Percentiles rank a stretch among this genome's conserved stretches.
Conservation (phyloP, 768 basidiomycete genomes). For the Hemileccinum impolitum region DNA sequence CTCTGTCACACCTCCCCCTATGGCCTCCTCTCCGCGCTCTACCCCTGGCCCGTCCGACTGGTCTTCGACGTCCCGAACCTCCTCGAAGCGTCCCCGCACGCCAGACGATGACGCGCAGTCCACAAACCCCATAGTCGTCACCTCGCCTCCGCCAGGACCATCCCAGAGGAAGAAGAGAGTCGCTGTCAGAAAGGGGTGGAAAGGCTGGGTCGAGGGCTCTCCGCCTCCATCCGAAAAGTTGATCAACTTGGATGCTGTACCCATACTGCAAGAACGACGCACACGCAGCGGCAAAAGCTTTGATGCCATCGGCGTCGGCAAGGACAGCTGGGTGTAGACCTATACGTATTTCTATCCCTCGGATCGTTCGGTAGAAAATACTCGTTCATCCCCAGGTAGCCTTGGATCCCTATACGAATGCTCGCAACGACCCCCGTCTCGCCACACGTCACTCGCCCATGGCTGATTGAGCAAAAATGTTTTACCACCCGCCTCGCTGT, state of each 20-base stretch:
- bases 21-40: conserved; percentile 60
- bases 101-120: conserved; percentile 59
- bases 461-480: conserved; percentile 11
- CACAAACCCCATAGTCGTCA: conserved; percentile 20
- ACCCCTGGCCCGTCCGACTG: conserved; percentile 77
- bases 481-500: conserved; percentile 11
- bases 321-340: conserved; percentile 69
- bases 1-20: conserved; percentile 73
- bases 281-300: conserved; percentile 86
- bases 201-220: conserved; percentile 88
- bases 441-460: not conserved
- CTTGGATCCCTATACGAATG: conserved; percentile 2
- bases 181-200: conserved; percentile 78
- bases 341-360: conserved; percentile 37
- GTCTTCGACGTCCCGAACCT: conserved; percentile 69
- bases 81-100: conserved; percentile 76
- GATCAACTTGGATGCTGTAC: conserved; percentile 75
- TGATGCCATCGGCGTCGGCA: conserved; percentile 75
- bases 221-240: conserved; percentile 76
- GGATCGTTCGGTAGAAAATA: conserved; percentile 49
- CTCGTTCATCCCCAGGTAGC: conserved; percentile 26
- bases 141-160: conserved; percentile 20
- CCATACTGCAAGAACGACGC: conserved; percentile 66
- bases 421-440: not conserved
- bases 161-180: conserved; percentile 60